A percentile compares a stretch with the other conserved stretches of the same genome.
phyloP scores from a whole-genome alignment of 306 rosid genomes.

The Ceratonia siliqua region DNA sequence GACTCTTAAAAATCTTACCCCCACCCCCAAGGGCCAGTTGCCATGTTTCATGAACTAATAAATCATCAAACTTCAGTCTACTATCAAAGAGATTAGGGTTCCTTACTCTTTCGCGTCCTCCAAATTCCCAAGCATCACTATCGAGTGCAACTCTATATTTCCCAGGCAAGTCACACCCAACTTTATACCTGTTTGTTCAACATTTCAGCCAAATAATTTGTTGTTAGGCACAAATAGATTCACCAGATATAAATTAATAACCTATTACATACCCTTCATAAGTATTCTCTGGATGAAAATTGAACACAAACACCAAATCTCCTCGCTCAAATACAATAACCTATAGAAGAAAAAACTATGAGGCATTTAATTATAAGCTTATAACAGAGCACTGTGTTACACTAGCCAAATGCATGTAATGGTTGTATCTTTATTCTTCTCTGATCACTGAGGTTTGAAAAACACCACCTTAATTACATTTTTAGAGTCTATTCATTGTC shows the following conservation, averaged over 20 bases:
- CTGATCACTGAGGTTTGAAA: conserved; percentile 7
- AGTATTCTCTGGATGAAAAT: conserved; percentile 82
- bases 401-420: not conserved
- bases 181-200: conserved; percentile 72
- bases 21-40: not conserved
- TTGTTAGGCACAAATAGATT: conserved; percentile 6
- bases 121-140: conserved; percentile 81
- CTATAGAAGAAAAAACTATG: conserved; percentile 45
- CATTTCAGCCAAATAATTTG: conserved; percentile 34
- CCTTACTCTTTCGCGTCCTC: conserved; percentile 96
- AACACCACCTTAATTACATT: conserved; percentile 8
- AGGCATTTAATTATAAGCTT: conserved; percentile 23
- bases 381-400: not conserved
- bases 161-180: conserved; percentile 98
- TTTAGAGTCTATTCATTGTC: not conserved
- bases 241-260: conserved; percentile 21
- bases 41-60: not conserved
- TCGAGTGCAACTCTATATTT: conserved; percentile 93
- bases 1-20: too few relatives aligned
- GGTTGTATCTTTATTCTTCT: conserved; percentile 19
- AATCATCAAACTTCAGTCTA: conserved; percentile 12
- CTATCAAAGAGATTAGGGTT: conserved; percentile 27
- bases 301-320: conserved; percentile 87
- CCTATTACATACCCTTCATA: conserved; percentile 71
- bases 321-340: conserved; percentile 94